phyloP scores from a whole-genome alignment of 2,329 filamentous ascomycete species.

The Diaporthe helianthi region DNA sequence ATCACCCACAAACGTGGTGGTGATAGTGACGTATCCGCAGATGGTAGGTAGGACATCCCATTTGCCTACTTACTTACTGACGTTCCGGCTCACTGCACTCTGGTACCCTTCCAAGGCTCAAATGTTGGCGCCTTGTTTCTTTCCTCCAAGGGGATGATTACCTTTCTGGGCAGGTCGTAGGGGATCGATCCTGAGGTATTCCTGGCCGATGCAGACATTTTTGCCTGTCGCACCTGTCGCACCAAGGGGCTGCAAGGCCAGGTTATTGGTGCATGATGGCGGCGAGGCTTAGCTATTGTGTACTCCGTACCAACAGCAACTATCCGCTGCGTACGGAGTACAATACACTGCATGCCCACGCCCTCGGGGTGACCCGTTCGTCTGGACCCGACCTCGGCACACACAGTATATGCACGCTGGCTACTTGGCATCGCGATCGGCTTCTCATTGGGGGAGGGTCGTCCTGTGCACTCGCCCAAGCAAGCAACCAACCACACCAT shows the following conservation, averaged over 20 bases:
- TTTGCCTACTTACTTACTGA: conserved; percentile 11
- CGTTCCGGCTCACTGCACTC: not conserved
- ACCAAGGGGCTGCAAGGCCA: not conserved
- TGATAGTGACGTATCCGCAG: conserved; percentile 9
- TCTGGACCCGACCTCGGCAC: conserved; percentile 25
- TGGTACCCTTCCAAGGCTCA: conserved; percentile 4
- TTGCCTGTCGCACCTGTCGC: conserved; percentile 15
- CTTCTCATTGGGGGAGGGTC: conserved; percentile 6
- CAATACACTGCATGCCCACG: not conserved
- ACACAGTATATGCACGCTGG: conserved; percentile 1
- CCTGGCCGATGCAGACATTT: conserved; percentile 20
- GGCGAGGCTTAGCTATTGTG: conserved; percentile 24
- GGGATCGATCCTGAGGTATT: conserved; percentile 24
- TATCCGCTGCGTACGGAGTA: no score
- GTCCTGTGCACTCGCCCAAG: not conserved
- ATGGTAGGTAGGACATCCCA: not conserved
- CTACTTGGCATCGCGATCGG: conserved; percentile 24
- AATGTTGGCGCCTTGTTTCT: not conserved
- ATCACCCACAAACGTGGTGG: not conserved
- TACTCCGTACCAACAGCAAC: conserved; percentile 17
- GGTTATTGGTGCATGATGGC: conserved; percentile 6
- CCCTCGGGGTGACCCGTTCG: conserved; percentile 25
- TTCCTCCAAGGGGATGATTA: conserved; percentile 17
- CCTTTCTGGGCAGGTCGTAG: conserved; percentile 23
- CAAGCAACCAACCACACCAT: conserved; percentile 7